phyloP scores from a whole-genome alignment of 805 yeast species.

The Schwanniomyces sp. region DNA sequence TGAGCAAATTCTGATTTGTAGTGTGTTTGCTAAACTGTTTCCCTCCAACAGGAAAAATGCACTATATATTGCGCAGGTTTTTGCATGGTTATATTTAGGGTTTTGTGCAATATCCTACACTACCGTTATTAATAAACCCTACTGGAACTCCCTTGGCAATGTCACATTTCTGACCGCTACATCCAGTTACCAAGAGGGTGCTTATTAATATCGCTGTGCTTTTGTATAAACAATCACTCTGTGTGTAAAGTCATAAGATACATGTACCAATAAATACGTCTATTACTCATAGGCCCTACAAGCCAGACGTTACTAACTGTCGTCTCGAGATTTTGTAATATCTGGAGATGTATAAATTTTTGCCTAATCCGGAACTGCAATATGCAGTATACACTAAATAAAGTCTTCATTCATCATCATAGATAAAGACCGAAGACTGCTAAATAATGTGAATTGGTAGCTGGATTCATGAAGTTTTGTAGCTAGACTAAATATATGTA shows the following conservation, averaged over 20 bases:
- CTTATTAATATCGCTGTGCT: too few relatives aligned
- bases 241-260: too few relatives aligned
- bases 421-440: neutral
- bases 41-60: too few relatives aligned
- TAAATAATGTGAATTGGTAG: neutral
- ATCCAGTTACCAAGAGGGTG: too few relatives aligned
- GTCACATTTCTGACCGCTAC: neutral
- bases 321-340: too few relatives aligned
- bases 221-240: too few relatives aligned
- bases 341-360: neutral
- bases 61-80: too few relatives aligned
- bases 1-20: too few relatives aligned
- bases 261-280: too few relatives aligned
- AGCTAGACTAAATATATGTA: neutral
- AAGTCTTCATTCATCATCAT: neutral
- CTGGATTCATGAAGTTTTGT: neutral
- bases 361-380: neutral
- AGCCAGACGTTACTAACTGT: too few relatives aligned
- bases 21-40: too few relatives aligned
- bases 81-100: neutral
- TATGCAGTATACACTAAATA: neutral
- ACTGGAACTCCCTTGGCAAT: neutral
- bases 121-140: neutral
- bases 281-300: neutral
- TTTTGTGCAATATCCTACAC: neutral